These are phyloP conservation scores for Aspergillus hiratsukae DNA, from an alignment of 2,329 filamentous ascomycete genomes.

Conservation along the genomic window DNA sequence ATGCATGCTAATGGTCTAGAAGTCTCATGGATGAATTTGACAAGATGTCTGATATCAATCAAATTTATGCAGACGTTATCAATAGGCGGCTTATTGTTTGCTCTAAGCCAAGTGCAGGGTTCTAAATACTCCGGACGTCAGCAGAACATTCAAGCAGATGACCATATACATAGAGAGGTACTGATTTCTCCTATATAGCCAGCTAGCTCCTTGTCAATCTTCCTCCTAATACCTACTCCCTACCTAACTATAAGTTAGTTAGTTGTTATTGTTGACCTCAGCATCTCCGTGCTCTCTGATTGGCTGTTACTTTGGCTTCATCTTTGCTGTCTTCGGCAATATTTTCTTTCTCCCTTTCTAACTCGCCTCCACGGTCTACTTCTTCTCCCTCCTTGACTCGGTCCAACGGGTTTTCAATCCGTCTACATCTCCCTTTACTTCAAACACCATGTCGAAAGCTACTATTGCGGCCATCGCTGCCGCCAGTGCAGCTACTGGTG, in stretches of 20 bases:
- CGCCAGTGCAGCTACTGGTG: conserved; percentile 70
- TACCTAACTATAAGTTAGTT: too few species aligned
- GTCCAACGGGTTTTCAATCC: not conserved
- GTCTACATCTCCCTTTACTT: not conserved
- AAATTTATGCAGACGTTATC: not conserved
- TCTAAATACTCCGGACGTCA: not conserved
- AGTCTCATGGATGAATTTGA: not conserved
- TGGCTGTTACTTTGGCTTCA: conserved; percentile 17
- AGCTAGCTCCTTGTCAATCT: not conserved
- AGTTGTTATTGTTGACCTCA: not conserved
- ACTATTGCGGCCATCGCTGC: conserved; percentile 72
- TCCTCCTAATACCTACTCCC: too few species aligned
- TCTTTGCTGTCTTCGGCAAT: not conserved
- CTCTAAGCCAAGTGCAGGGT: not conserved
- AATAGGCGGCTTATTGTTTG: not conserved
- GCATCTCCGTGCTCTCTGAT: conserved; percentile 15
- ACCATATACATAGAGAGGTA: too few species aligned
- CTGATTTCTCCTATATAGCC: not conserved
- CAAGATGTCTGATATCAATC: not conserved
- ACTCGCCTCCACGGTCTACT: not conserved
- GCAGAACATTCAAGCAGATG: not conserved
- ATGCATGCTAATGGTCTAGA: too few species aligned
- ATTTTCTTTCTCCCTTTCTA: conserved; percentile 7
- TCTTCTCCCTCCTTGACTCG: not conserved
- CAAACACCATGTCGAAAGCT: conserved; percentile 66